Evolutionary conservation across 371 early-diverging fungal species (phyloP), one percentile per base, ranked within the genome.

Genomic region (Rhizopus sp.): DNA sequence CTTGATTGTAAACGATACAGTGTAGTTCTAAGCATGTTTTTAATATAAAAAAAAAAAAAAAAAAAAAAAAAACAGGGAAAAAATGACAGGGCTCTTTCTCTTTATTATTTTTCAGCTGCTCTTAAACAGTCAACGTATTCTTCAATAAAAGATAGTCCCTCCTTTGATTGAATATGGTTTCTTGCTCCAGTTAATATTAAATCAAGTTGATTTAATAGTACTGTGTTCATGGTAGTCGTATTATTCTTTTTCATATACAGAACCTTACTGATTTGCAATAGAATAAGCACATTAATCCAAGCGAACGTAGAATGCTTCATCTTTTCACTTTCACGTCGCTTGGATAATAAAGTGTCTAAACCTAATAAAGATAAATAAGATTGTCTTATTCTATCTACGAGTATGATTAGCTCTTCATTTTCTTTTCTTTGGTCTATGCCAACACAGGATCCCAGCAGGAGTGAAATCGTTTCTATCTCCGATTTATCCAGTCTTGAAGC

Each of bases 231-330:
- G 29, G 29, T 29, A 23, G 23, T 23, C 23, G 23, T 23, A 23
- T 23, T 23, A 46, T 5, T 46, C 17, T 46, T 46, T 29, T 46
- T 29, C 5, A 29, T 46, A 46, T 46, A 46, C 29, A 46, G 29
- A 29, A 46, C 17, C 29, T 46, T 46, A 46, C 46, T 46, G 17
- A 46, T 46, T 29, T 46, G 46, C 46, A 46, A 46, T 46, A 46
- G 12, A 5, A 46, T 29, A 17, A 46, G 46, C 46, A 46, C 29
- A 23, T 46, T 46, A 17, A 46, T 29, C 46, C 46, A 46, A 9
- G 46, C 46, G 23, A 46, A 46, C 29, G 46, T 29, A 12, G 29
- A 46, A 4, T 17, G 29, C 12, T 46, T 16, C 46, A 46, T 46
- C 12, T 46, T 46, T 9, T 16, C 29, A 5, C 30, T 23, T 8